Conservation (phyloP, 2,329 filamentous ascomycete species). For the Ophiocordyceps polyrhachis-furcata region DNA sequence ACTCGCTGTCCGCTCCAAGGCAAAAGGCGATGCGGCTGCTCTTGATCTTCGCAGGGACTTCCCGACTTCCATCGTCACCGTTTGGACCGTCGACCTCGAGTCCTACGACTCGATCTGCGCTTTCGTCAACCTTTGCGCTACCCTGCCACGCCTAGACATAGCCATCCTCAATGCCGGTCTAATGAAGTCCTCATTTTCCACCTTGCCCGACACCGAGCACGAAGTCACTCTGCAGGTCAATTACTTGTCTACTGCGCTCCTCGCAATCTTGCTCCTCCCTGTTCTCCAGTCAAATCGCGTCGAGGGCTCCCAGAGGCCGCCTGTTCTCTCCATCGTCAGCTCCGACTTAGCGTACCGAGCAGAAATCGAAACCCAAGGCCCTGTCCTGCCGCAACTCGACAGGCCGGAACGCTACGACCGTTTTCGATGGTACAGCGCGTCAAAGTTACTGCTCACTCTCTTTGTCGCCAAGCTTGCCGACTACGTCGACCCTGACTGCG, state of each 20-base stretch:
- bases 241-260: background rate
- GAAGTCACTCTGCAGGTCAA: background rate
- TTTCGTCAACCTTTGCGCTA: background rate
- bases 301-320: background rate
- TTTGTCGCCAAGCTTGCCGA: background rate
- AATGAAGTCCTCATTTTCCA: background rate
- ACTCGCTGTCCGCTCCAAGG: background rate
- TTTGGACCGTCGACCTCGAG: background rate
- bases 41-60: background rate
- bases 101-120: background rate
- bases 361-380: background rate
- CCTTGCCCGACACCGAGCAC: background rate
- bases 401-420: background rate
- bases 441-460: background rate
- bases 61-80: background rate
- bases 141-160: background rate
- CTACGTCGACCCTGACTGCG: background rate
- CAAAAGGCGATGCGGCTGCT: background rate
- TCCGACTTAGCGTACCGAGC: background rate
- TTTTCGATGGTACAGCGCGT: background rate
- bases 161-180: background rate
- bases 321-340: background rate
- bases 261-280: background rate
- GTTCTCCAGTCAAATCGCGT: background rate
- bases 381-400: background rate